phyloP scores from a whole-genome alignment of 805 yeast species.

The Lachancea mirantina region DNA sequence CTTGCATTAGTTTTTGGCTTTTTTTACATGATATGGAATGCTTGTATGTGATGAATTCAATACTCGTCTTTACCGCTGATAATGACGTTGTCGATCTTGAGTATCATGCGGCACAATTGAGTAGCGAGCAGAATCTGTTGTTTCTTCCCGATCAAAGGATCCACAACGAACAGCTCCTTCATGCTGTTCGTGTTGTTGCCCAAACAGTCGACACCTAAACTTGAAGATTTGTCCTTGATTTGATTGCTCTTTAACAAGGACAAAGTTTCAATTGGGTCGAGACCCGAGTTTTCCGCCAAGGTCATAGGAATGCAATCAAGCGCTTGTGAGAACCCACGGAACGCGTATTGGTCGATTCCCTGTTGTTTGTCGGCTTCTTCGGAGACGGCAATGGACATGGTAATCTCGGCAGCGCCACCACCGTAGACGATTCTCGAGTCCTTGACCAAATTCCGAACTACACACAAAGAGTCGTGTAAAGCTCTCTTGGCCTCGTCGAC shows the following conservation, averaged over 20 bases:
- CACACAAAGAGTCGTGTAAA: constrained; percentile 92
- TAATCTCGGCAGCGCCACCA: constrained; percentile 97
- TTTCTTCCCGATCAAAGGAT: constrained; percentile 94
- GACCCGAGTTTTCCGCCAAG: constrained; percentile 93
- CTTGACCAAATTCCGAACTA: constrained; percentile 87
- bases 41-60: constrained; percentile 1
- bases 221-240: constrained; percentile 58
- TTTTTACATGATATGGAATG: too few relatives aligned
- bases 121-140: constrained; percentile 95
- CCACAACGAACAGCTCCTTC: constrained; percentile 91
- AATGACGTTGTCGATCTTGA: constrained; percentile 94
- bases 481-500: constrained; percentile 97
- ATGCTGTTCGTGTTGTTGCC: constrained; percentile 84
- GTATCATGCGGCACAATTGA: constrained; percentile 94
- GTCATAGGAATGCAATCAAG: constrained; percentile 90
- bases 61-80: constrained; percentile 76
- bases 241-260: constrained; percentile 80
- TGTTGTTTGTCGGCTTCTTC: constrained; percentile 88
- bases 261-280: constrained; percentile 86
- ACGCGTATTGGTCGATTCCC: constrained; percentile 96
- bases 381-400: constrained; percentile 85
- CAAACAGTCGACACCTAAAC: constrained; percentile 89
- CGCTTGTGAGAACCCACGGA: constrained; percentile 89
- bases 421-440: constrained; percentile 97
- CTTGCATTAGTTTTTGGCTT: too few relatives aligned